Evolutionary conservation across 2,329 filamentous ascomycete genomes (phyloP).

Genomic region (Cladophialophora exuberans): DNA sequence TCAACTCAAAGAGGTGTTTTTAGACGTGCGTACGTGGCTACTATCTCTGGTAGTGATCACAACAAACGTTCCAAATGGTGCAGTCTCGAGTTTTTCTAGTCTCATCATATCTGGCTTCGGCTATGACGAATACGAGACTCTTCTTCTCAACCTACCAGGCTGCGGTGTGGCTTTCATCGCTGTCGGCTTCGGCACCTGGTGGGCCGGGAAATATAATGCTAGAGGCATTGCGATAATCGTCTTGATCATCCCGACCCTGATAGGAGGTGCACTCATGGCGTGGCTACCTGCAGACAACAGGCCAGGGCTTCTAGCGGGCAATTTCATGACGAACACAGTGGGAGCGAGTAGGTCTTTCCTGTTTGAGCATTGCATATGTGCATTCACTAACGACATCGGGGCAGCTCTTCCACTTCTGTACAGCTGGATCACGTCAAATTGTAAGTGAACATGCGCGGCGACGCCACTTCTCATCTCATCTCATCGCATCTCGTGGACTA

Average conservation of each 20-base stretch:
- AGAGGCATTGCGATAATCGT: constrained; percentile 48
- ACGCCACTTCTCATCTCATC: not conserved
- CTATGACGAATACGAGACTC: constrained; percentile 47
- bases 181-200: constrained; percentile 44
- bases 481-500: too few relatives aligned
- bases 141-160: constrained; percentile 49
- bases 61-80: constrained; percentile 46
- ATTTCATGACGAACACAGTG: constrained; percentile 50
- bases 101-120: constrained; percentile 49
- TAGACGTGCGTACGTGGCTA: constrained; percentile 48
- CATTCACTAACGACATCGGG: not conserved
- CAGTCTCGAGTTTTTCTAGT: constrained; percentile 47
- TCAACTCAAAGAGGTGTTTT: constrained; percentile 52
- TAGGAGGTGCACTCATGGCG: constrained; percentile 45
- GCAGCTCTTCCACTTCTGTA: constrained; percentile 46
- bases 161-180: constrained; percentile 48
- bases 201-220: constrained; percentile 44
- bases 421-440: constrained; percentile 52
- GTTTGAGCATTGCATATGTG: not conserved
- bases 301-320: constrained; percentile 46
- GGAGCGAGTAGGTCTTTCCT: constrained; percentile 36
- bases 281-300: constrained; percentile 44
- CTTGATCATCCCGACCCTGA: constrained; percentile 51
- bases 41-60: constrained; percentile 41
- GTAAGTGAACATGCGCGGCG: constrained; percentile 3